Evolutionary conservation across 192 early-diverging fungal species (phyloP), one percentile per base, ranked within the genome.

Genomic region (Entomortierella parvispora): DNA sequence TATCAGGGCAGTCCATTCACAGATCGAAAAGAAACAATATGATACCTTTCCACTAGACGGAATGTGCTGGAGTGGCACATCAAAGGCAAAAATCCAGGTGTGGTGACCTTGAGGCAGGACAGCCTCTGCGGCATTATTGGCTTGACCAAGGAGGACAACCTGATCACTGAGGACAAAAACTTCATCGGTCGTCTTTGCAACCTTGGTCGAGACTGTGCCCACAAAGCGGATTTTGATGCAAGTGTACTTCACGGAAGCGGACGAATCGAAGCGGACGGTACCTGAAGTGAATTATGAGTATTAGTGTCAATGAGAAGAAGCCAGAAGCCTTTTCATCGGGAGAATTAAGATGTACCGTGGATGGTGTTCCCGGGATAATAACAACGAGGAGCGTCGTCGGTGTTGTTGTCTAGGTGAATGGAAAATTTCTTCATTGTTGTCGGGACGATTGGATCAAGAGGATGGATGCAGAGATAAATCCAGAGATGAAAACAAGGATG

Each of bases 41-140:
- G 11, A 46, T 65, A 74, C 71, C 71, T 66, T 75, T 18, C 71
- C 71, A 2, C 63, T 53, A 37, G 63, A 60, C 8, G 71, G 71
- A 14, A 75, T 59, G 23, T 66, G 63, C 48, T 61, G 49, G 7
- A 29, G 37, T 29, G 71, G 71, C 0, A 75, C 34, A 28, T 20
- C 22, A 47, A 75, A 75, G n/a, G 49, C 57, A 15, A 75, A 75
- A 3, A 49, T 48, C 71, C 71, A 75, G 34, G 29, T 48, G 29
- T 75, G 58, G 6, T 37, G 59, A 4, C 71, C 71, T 28, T 75
- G 48, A 2, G 32, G 49, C 18, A 75, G 57, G 28, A 44, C 50
- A 28, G n/a, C 49, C 4, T 48, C 58, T 29, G 55, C 23, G 15
- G 71, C 42, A 29, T 66, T 75, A 32, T 65, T 75, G 55, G 71